Evolutionary conservation across 495 filamentous ascomycete genomes (phyloP), one percentile per base, ranked within the genome.

Genomic region (Umbilicaria muhlenbergii): DNA sequence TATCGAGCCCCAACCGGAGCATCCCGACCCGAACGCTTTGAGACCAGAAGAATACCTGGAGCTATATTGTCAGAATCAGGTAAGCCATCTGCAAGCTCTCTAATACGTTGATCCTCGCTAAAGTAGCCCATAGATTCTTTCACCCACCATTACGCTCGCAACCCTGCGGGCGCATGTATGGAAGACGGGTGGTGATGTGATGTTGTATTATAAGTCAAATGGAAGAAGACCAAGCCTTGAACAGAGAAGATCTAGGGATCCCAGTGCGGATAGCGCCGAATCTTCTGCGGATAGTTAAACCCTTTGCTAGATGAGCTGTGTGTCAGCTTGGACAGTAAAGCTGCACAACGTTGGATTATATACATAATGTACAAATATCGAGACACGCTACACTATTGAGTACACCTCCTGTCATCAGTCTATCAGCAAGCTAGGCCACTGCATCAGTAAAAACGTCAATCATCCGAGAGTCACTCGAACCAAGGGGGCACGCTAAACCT

Each of bases 11-110:
- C 56, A 65, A 41, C 58, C 65, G 1, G 60, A 71, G 37, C 63
- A 74, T 31, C 64, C 65, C 2, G 74, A 77, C 41, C 67, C 70
- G 10, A 66, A 77, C 24, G 66, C 68, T 14, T 56, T 89, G 60
- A 82, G 76, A 52, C 84, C 86, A 2, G 91, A 96, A 58, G 85
- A 94, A 53, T 92, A 92, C 59, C 66, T 96, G 39, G 91, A 96
- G 58, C 61, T 96, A 35, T 87, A 93, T 55, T 96, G 91, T 56
- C 86, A 95, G 57, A 80, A 85, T 35, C 83, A 82, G 68, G 89
- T 94, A 62, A 49, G 77, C 63, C 19, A 32, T 21, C n/a, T 24
- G 28, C 11, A 11, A 3, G 11, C 12, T 16, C 28, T 34, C 7
- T 10, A 34, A 19, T 4, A 11, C 3, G 21, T 18, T 37, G 24